Conservation (phyloP, 805 yeast genomes). For the Priceomyces medius region DNA sequence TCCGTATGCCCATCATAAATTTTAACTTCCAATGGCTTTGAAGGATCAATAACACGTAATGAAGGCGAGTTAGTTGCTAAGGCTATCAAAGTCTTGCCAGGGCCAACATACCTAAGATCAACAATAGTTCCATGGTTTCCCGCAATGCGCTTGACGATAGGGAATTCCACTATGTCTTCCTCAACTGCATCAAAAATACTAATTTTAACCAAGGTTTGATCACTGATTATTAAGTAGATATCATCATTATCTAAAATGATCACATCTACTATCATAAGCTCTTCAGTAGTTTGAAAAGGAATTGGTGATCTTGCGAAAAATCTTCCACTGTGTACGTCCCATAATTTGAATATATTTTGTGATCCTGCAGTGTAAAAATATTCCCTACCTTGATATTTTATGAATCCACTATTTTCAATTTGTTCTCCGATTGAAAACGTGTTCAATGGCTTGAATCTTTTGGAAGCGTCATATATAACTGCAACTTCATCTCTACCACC, state of each 20-base stretch:
- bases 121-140: constrained; percentile 97
- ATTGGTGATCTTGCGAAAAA: constrained; percentile 44
- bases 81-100: constrained; percentile 57
- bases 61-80: constrained; percentile 94
- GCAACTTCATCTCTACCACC: constrained; percentile 90
- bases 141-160: constrained; percentile 58
- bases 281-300: constrained; percentile 66
- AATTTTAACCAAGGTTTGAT: constrained; percentile 71
- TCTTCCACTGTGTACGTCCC: constrained; percentile 54
- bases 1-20: constrained; percentile 83
- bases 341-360: constrained; percentile 62
- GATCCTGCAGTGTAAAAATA: constrained; percentile 77
- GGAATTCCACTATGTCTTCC: constrained; percentile 28
- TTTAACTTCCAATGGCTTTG: constrained; percentile 58
- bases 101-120: constrained; percentile 78
- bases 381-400: constrained; percentile 23
- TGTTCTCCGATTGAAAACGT: constrained; percentile 75
- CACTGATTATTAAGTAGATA: constrained; percentile 65
- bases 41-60: constrained; percentile 67
- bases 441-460: constrained; percentile 52
- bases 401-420: constrained; percentile 68
- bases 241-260: constrained; percentile 30
- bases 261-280: constrained; percentile 65
- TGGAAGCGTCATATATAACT: constrained; percentile 52
- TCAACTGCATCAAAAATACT: constrained; percentile 21